phyloP scores from a whole-genome alignment of 2,329 filamentous ascomycete species.

The Aureobasidium sp. region DNA sequence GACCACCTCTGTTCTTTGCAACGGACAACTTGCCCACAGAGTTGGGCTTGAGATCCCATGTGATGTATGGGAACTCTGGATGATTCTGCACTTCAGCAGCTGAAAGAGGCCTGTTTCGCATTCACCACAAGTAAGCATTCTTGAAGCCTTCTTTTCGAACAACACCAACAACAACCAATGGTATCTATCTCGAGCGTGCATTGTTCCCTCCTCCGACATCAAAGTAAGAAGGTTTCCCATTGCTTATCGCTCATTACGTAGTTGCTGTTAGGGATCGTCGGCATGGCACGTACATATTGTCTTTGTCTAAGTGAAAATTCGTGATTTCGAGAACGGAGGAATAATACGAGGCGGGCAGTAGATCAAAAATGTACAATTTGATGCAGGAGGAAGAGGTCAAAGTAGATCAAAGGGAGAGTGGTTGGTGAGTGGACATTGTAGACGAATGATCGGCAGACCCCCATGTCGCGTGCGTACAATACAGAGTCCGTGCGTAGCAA shows the following conservation, averaged over 20 bases:
- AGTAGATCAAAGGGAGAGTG: background rate
- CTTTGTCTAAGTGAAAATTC: background rate
- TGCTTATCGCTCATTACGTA: background rate
- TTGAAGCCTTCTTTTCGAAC: background rate
- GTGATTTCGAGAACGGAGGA: background rate
- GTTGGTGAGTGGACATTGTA: background rate
- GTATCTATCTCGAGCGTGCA: background rate
- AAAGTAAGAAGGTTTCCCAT: background rate
- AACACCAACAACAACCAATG: background rate
- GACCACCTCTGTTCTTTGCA: constrained; percentile 63
- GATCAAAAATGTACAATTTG: background rate
- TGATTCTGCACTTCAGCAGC: constrained; percentile 53
- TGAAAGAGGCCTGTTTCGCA: constrained; percentile 30
- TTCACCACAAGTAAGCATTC: background rate
- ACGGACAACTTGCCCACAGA: constrained; percentile 53
- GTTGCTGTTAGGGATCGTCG: background rate
- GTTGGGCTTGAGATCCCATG: constrained; percentile 62
- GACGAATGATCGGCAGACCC: background rate
- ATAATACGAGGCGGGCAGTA: background rate
- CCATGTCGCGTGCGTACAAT: background rate
- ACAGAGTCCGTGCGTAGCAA: background rate
- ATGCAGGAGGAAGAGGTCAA: background rate
- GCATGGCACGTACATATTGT: background rate
- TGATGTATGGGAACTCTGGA: constrained; percentile 56
- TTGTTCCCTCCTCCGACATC: background rate